phyloP scores from a whole-genome alignment of 1,139 yeast genomes.

The Debaryomyces udenii region DNA sequence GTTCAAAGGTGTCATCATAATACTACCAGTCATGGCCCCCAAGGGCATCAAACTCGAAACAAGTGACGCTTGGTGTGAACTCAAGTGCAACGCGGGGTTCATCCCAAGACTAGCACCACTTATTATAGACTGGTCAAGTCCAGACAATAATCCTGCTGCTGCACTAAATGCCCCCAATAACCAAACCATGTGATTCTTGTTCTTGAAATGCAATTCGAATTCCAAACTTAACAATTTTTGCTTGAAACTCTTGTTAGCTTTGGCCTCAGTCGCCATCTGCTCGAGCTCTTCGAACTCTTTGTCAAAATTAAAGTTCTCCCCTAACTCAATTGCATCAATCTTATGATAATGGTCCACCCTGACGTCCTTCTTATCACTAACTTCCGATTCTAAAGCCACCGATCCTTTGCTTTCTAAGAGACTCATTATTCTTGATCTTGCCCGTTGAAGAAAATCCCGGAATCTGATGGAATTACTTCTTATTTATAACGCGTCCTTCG shows the following conservation, averaged over 20 bases:
- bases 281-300: constrained; percentile 30
- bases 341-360: constrained; percentile 6
- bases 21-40: constrained; percentile 58
- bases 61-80: constrained; percentile 41
- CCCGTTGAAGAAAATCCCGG: too few relatives aligned
- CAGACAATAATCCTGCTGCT: constrained; percentile 61
- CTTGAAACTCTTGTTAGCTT: constrained; percentile 22
- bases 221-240: constrained; percentile 28
- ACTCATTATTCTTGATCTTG: constrained; percentile 11
- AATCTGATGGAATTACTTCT: not conserved
- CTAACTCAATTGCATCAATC: constrained; percentile 15
- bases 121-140: constrained; percentile 58
- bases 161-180: constrained; percentile 56
- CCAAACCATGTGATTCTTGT: constrained; percentile 48
- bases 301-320: constrained; percentile 26
- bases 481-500: constrained; percentile 4
- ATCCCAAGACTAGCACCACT: constrained; percentile 60
- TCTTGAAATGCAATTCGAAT: constrained; percentile 37
- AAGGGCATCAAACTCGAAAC: constrained; percentile 61
- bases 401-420: constrained; percentile 14
- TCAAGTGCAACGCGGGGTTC: constrained; percentile 38
- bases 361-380: constrained; percentile 9
- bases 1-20: constrained; percentile 51
- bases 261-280: constrained; percentile 21
- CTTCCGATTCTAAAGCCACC: constrained; percentile 12